Percentiles rank a stretch among this genome's conserved stretches.
phyloP scores from a whole-genome alignment of 2,329 filamentous ascomycete genomes.

The Colletotrichum destructivum region DNA sequence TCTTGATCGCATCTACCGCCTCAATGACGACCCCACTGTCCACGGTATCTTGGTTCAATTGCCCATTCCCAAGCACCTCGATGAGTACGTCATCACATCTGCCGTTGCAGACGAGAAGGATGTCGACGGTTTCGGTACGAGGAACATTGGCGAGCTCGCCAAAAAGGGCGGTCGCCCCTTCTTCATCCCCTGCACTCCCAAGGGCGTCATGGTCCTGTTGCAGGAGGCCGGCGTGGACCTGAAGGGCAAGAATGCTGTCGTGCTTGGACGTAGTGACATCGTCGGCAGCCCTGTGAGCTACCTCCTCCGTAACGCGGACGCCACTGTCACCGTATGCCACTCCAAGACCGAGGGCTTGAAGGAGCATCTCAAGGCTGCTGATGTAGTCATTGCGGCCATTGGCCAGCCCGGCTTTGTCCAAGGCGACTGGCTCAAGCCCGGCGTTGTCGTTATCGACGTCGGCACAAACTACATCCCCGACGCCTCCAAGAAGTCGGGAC shows the following conservation, averaged over 20 bases:
- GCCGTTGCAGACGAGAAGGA: constrained; percentile 95
- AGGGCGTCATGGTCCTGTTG: constrained; percentile 95
- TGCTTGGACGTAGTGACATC: constrained; percentile 95
- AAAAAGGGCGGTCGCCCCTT: constrained; percentile 92
- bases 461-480: constrained; percentile 97
- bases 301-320: constrained; percentile 93
- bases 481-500: constrained; percentile 89
- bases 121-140: constrained; percentile 95
- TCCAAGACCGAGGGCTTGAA: constrained; percentile 85
- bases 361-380: constrained; percentile 84
- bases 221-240: constrained; percentile 87
- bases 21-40: constrained; percentile 89
- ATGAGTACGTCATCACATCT: constrained; percentile 91
- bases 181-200: constrained; percentile 96
- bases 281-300: constrained; percentile 98
- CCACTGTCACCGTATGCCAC: constrained; percentile 97
- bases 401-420: constrained; percentile 90
- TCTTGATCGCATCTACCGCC: constrained; percentile 82
- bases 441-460: constrained; percentile 96
- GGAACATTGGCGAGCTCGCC: constrained; percentile 96
- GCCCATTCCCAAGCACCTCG: constrained; percentile 89
- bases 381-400: constrained; percentile 93
- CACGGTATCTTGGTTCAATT: constrained; percentile 96
- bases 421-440: constrained; percentile 95
- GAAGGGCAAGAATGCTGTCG: constrained; percentile 92